phyloP scores from a whole-genome alignment of 1,284 basidiomycete species.

The Rhodotorula sp. region DNA sequence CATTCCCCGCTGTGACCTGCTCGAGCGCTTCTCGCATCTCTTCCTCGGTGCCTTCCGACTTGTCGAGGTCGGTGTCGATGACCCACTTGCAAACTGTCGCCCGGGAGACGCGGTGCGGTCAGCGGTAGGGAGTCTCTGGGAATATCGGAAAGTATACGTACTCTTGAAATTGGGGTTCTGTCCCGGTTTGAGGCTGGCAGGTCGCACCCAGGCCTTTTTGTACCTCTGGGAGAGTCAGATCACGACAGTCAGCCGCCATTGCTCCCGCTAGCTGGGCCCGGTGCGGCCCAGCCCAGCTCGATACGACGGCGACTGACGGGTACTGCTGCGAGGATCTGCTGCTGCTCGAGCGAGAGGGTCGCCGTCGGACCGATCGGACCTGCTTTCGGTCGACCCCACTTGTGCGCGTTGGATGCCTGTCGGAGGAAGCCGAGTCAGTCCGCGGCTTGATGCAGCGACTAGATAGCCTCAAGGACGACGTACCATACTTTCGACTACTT shows the following conservation, averaged over 20 bases:
- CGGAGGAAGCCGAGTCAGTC: too few relatives aligned
- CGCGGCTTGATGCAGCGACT: too few relatives aligned
- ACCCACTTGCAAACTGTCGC: slow-evolving; percentile 34
- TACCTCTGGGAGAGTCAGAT: slow-evolving; percentile 13
- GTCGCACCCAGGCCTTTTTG: slow-evolving; percentile 39
- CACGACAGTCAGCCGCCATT: neutral
- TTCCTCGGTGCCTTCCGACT: slow-evolving; percentile 25
- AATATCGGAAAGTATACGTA: neutral
- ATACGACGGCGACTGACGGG: slow-evolving; percentile 9
- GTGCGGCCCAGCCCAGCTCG: neutral
- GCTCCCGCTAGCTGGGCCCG: too few relatives aligned
- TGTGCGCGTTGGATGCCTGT: neutral
- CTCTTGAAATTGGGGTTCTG: slow-evolving; percentile 32
- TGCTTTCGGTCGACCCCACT: slow-evolving; percentile 11
- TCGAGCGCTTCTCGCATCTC: slow-evolving; percentile 34
- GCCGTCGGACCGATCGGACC: slow-evolving; percentile 1
- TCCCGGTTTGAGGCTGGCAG: slow-evolving; percentile 25
- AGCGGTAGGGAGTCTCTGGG: neutral
- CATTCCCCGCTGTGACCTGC: slow-evolving; percentile 19
- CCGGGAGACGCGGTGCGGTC: neutral
- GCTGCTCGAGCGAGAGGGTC: slow-evolving; percentile 27
- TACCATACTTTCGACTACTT: too few relatives aligned
- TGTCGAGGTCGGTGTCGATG: slow-evolving; percentile 23
- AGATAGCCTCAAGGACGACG: too few relatives aligned
- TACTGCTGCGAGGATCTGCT: slow-evolving; percentile 27